Conservation (phyloP, 345 rosid genomes). For the Noccaea bulbosa region DNA sequence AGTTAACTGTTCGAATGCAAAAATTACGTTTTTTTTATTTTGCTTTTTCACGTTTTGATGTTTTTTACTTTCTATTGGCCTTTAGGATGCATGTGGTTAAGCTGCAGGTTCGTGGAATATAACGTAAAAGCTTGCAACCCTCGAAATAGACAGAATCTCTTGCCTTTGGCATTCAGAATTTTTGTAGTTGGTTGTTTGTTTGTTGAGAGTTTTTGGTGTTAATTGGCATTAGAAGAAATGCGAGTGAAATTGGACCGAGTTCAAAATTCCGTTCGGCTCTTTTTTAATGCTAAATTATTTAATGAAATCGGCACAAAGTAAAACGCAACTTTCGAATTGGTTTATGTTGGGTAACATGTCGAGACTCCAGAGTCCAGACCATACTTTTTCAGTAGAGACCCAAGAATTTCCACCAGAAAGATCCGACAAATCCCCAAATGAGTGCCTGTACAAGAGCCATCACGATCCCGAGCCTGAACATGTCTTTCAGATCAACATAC, state of each 20-base stretch:
- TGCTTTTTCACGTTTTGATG: background rate
- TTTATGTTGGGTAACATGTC: background rate
- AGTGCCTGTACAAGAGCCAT: constrained; percentile 72
- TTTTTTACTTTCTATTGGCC: background rate
- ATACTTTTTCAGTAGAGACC: constrained; percentile 68
- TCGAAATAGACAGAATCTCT: background rate
- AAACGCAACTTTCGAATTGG: background rate
- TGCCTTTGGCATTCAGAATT: background rate
- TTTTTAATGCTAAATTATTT: background rate
- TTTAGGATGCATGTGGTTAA: background rate
- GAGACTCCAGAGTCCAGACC: background rate
- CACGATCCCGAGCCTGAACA: constrained; percentile 78
- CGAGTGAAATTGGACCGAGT: background rate
- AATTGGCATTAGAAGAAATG: background rate
- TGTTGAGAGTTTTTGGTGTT: background rate
- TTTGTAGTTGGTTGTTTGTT: background rate
- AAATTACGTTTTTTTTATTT: too few species aligned
- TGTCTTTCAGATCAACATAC: constrained; percentile 75
- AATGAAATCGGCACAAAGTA: background rate
- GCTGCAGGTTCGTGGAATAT: background rate
- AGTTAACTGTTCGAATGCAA: background rate
- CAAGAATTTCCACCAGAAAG: constrained; percentile 94
- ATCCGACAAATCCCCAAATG: constrained; percentile 83
- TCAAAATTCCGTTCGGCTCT: background rate
- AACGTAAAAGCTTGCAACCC: background rate